These are phyloP conservation scores for Scalesia atractyloides DNA, from an alignment of 129 eudicot species.

Conservation along the genomic window DNA sequence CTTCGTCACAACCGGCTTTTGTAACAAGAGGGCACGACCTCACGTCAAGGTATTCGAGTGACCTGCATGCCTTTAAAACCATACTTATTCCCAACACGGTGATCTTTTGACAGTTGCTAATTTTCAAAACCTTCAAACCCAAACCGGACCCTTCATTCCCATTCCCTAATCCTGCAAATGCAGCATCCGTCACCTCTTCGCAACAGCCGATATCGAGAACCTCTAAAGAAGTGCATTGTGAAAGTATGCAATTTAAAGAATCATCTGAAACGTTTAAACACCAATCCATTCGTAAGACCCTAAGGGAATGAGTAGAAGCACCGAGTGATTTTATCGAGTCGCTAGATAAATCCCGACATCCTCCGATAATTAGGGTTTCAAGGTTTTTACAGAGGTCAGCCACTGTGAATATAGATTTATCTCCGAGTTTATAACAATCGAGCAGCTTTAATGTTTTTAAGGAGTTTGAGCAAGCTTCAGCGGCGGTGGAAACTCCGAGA, in stretches of 20 bases:
- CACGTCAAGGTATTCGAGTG: slow-evolving; percentile 78
- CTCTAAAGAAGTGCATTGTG: slow-evolving; percentile 64
- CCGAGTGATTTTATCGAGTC: slow-evolving; percentile 60
- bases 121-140: slow-evolving; percentile 63
- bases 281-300: slow-evolving; percentile 87
- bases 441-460: slow-evolving; percentile 66
- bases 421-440: slow-evolving; percentile 85
- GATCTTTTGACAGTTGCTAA: slow-evolving; percentile 82
- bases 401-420: slow-evolving; percentile 55
- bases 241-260: slow-evolving; percentile 57
- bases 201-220: slow-evolving; percentile 90
- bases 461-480: slow-evolving; percentile 71
- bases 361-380: slow-evolving; percentile 80
- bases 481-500: slow-evolving; percentile 53
- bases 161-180: slow-evolving; percentile 55
- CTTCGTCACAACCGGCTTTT: slow-evolving; percentile 72
- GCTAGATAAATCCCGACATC: slow-evolving; percentile 76
- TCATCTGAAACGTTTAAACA: slow-evolving; percentile 78
- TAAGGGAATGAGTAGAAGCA: slow-evolving; percentile 47
- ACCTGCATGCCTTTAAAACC: slow-evolving; percentile 62
- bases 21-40: slow-evolving; percentile 83
- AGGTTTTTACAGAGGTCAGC: slow-evolving; percentile 70
- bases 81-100: slow-evolving; percentile 65
- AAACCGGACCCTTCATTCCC: slow-evolving; percentile 36
- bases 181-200: slow-evolving; percentile 91